phyloP scores from a whole-genome alignment of 1,139 yeast genomes.

The Yamadazyma mexicana region DNA sequence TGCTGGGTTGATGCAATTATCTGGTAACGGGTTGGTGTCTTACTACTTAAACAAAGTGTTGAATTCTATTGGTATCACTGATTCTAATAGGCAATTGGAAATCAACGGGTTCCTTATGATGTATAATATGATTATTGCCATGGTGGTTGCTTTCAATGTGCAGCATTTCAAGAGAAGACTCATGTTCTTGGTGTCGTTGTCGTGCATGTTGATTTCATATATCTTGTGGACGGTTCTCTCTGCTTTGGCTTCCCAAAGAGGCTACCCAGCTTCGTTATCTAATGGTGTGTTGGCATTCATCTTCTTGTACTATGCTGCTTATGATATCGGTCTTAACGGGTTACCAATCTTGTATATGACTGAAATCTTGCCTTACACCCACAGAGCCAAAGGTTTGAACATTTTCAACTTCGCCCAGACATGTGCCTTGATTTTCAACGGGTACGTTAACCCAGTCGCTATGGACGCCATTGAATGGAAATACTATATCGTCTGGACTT shows the following conservation, averaged over 20 bases:
- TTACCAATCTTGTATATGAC: constrained; percentile 40
- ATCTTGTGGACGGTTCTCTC: constrained; percentile 41
- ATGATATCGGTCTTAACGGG: constrained; percentile 42
- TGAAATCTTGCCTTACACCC: constrained; percentile 45
- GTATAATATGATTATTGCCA: constrained; percentile 38
- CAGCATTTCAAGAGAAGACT: constrained; percentile 44
- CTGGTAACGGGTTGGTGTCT: constrained; percentile 54
- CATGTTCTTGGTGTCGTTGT: constrained; percentile 38
- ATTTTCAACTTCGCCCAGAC: constrained; percentile 30
- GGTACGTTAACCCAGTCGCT: constrained; percentile 60
- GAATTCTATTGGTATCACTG: constrained; percentile 49
- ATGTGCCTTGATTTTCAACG: constrained; percentile 22
- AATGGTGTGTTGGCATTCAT: constrained; percentile 50
- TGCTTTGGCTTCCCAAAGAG: constrained; percentile 35
- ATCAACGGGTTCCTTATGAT: constrained; percentile 49
- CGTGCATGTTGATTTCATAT: constrained; percentile 38
- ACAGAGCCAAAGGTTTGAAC: constrained; percentile 47
- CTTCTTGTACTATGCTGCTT: constrained; percentile 38
- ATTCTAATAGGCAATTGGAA: constrained; percentile 40
- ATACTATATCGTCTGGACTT: constrained; percentile 56
- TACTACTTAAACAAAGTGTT: constrained; percentile 51
- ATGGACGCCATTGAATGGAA: constrained; percentile 60
- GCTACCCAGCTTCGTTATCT: constrained; percentile 34
- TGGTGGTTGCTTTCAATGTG: constrained; percentile 28
- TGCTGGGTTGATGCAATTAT: constrained; percentile 44